Percentiles rank a stretch among this genome's conserved stretches.
Evolutionary conservation across 192 early-diverging fungal genomes (phyloP).

Genomic region (Coemansia sp.): DNA sequence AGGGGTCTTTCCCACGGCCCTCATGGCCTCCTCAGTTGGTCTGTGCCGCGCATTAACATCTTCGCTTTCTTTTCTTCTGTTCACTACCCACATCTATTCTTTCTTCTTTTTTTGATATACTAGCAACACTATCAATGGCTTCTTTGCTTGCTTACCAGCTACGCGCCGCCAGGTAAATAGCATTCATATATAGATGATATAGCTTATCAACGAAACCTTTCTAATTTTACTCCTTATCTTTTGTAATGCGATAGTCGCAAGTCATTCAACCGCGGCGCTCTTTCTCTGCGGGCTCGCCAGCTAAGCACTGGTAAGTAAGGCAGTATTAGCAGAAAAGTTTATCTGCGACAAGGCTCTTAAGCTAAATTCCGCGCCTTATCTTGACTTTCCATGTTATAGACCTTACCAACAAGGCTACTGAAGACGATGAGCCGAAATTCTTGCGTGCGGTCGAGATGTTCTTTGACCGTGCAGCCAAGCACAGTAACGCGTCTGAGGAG

Average conservation of each 20-base stretch:
- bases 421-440: slow-evolving; percentile 69
- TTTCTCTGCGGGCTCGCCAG: slow-evolving; percentile 4
- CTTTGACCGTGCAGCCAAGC: slow-evolving; percentile 72
- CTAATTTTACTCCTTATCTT: slow-evolving; percentile 7
- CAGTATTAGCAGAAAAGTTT: neutral
- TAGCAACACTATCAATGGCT: slow-evolving; percentile 8
- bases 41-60: neutral
- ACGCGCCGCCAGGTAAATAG: slow-evolving; percentile 17
- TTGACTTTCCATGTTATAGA: slow-evolving; percentile 6
- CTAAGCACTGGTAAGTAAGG: slow-evolving; percentile 8
- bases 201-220: neutral
- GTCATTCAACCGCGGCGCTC: neutral
- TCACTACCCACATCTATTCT: neutral
- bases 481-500: slow-evolving; percentile 61
- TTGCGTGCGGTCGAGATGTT: slow-evolving; percentile 71
- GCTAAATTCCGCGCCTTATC: neutral
- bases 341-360: slow-evolving; percentile 31
- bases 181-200: neutral
- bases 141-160: slow-evolving; percentile 22
- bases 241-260: neutral
- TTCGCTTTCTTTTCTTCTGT: slow-evolving; percentile 1
- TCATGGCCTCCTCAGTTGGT: neutral
- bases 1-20: slow-evolving; percentile 5
- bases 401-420: slow-evolving; percentile 55
- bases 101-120: neutral